These are phyloP conservation scores for Fusarium chlamydosporum DNA, from an alignment of 2,329 filamentous ascomycete genomes.

Conservation along the genomic window DNA sequence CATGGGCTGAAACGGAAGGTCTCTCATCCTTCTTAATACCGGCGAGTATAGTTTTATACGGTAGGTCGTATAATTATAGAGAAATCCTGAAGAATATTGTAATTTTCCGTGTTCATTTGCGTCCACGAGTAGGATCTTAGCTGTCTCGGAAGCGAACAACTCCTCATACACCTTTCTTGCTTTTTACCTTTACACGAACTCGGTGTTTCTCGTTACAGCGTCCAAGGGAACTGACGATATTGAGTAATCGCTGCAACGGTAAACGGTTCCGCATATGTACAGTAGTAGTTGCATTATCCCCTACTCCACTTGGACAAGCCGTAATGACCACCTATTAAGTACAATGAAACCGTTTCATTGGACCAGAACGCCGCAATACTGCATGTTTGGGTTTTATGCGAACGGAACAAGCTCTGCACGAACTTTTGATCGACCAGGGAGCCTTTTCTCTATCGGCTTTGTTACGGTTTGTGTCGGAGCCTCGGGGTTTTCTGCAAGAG, in stretches of 20 bases:
- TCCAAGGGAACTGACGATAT: neutral
- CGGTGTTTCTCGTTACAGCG: neutral
- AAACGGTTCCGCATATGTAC: neutral
- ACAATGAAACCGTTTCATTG: slow-evolving; percentile 10
- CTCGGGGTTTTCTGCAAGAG: neutral
- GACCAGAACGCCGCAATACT: slow-evolving; percentile 4
- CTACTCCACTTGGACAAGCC: neutral
- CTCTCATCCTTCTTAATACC: neutral
- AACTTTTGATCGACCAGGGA: slow-evolving; percentile 3
- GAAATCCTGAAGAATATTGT: no score
- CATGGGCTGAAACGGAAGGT: neutral
- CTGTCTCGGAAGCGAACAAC: no score
- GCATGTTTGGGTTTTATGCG: slow-evolving; percentile 4
- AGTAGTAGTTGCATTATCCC: no score
- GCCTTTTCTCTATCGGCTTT: neutral
- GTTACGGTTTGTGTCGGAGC: neutral
- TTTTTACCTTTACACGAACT: neutral
- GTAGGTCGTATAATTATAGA: neutral
- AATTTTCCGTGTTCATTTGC: neutral
- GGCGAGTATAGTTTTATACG: neutral
- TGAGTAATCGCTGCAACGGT: neutral
- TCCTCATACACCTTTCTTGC: neutral
- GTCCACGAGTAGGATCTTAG: neutral
- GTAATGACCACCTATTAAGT: neutral
- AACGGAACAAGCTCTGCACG: neutral